Base-by-base conservation (phyloP, 78 protist genomes). In the Guillardia theta region DNA sequence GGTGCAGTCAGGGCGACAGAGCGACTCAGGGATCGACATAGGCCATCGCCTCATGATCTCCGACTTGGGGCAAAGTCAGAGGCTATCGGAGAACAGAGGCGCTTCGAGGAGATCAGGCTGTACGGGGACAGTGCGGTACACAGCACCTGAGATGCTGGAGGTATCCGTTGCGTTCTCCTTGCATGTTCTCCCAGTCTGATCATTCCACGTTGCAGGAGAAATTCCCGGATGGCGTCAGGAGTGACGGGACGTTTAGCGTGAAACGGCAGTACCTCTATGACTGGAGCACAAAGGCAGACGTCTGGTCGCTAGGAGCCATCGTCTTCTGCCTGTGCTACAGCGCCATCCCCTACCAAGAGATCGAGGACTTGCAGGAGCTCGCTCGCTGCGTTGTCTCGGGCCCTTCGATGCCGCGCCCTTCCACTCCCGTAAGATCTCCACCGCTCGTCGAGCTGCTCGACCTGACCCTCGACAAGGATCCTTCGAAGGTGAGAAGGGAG, bases 131-230 rank as follows among this genome's bases (percentile, higher is more conserved):
- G 90, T 78, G 48, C 90, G 90, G 41, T 78, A 44, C 90, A 78
- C 90, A 0, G 90, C 90, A 4, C 90, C 90, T 5, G 90, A 78
- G 50, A 78, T 78, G 90, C 90, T 78, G 53, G 90, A 78, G 90
- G 90, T 44, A 24, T 58, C 2, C 70, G 39, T 58, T 30, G 39
- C n/a, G n/a, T n/a, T n/a, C n/a, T n/a, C n/a, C n/a, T n/a, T n/a
- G n/a, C n/a, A n/a, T n/a, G n/a, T n/a, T n/a, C n/a, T n/a, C n/a
- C n/a, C 27, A 1, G 39, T 0, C 6, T 30, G 27, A 3, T 58
- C 27, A 24, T 50, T 10, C 58, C 15, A 50, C 30, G 58, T 19
- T 50, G 58, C 58, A 10, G 58, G 30, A 15, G 15, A 50, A 50
- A 10, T 19, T 15, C 30, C 15, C 58, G 15, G 58, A 19, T 15